Evolutionary conservation across 2,329 filamentous ascomycete genomes (phyloP), one percentile per base, ranked within the genome.

Genomic region (Fusarium sp.): DNA sequence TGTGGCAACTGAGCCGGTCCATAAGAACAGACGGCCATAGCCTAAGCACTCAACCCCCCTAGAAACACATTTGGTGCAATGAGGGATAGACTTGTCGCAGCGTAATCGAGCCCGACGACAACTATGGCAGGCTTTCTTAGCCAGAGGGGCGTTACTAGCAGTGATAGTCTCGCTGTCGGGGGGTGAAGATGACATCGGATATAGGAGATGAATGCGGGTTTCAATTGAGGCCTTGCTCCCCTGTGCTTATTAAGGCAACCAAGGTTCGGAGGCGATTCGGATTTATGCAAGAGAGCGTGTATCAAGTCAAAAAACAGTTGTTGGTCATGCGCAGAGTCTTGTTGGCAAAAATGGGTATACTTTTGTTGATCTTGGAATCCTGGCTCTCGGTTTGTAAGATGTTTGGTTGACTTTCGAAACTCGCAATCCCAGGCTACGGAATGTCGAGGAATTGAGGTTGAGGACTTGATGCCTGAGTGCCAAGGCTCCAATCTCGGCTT

Each of bases 11-110:
- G 84, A 83, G 9, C 82, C 80, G 20, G 84, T 85, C 85, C 85
- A 87, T 34, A 84, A 78, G 47, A 86, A 84, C 25, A 86, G 75
- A 71, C 84, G 84, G n/a, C 84, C 84, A 66, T 87, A 87, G 38
- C 85, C 85, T 34, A 86, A 80, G 70, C 85, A 87, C 68, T 85
- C 83, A 64, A 82, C 79, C 20, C 84, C 84, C 15, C 82, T 78
- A 22, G 79, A 80, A 43, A 78, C 68, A 67, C 85, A 87, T 78
- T 87, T 87, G 65, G 82, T 80, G 75, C 85, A 87, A 67, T 81
- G 80, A 45, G 85, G 85, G 22, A 83, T 77, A 12, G 84, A 84
- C 47, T 83, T 81, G 67, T 87, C 85, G 76, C 85, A 87, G 69
- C 84, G 84, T 71, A 85, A 81, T 64, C 85, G 81, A 61, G 82